Base-by-base conservation (phyloP, 345 rosid species). In the Pelargonium nanum region DNA sequence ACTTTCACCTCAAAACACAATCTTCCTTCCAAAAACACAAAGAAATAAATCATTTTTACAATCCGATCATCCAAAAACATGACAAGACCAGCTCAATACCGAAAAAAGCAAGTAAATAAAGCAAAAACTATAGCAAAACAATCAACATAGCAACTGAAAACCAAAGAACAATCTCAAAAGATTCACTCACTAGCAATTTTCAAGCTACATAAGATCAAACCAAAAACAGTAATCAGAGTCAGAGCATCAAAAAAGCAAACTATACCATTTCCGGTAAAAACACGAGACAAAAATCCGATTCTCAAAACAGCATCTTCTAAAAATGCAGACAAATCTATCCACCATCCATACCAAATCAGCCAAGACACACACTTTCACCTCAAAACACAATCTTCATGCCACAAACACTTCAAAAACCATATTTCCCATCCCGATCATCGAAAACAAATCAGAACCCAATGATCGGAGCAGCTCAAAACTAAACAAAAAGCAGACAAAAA, bases 21-120 rank as follows among this genome's bases (percentile, higher is more conserved):
- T 56, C 57, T 44, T 23, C 28, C 53, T 57, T 44, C 53, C 65
- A 19, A 26, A 56, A 61, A 24, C 21, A 68, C 60, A 65, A 30
- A 64, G 57, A 12, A 40, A 40, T n/a, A 40, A 40, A 40, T 40
- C 48, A 40, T 10, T 40, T 56, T 25, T 6, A 8, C 15, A 61
- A 22, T 28, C 77, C 63, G 65, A 83, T 77, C 81, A 75, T 74
- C 71, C 48, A 61, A 58, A 61, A 64, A n/a, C n/a, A n/a, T n/a
- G n/a, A n/a, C n/a, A n/a, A n/a, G n/a, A n/a, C n/a, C n/a, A n/a
- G n/a, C n/a, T n/a, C n/a, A n/a, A n/a, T n/a, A n/a, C n/a, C n/a
- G n/a, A n/a, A n/a, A n/a, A n/a, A n/a, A n/a, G n/a, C n/a, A n/a
- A n/a, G n/a, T n/a, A n/a, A n/a, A n/a, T n/a, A n/a, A n/a, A n/a